A percentile compares a stretch with the other conserved stretches of the same genome.
Conservation (phyloP, 768 basidiomycete genomes). For the Lactarius deliciosus region DNA sequence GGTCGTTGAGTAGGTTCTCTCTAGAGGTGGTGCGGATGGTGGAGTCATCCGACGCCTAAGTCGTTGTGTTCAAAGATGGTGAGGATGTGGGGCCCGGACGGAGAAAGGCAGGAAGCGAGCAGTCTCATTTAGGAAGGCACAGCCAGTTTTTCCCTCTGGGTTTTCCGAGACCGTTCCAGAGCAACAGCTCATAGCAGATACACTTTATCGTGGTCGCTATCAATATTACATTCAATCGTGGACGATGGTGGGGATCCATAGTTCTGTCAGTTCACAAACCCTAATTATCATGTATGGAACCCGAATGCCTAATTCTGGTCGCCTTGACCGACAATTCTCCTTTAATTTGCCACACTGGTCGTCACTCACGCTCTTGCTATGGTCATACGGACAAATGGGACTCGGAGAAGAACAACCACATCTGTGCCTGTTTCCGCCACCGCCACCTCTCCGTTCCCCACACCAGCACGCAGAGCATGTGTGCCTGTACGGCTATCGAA, state of each 20-base stretch:
- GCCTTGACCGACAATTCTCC: no score
- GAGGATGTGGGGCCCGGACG: neutral
- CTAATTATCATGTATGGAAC: neutral
- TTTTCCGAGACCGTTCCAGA: no score
- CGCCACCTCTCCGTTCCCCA: slow-evolving; percentile 15
- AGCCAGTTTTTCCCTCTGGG: neutral
- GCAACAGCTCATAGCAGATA: neutral
- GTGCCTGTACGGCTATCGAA: neutral
- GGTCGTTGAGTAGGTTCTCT: slow-evolving; percentile 1
- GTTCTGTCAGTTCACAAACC: no score
- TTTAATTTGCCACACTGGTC: neutral
- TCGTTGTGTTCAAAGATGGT: neutral
- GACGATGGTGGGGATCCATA: no score
- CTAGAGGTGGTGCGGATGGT: neutral
- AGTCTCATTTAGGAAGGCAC: slow-evolving; percentile 7
- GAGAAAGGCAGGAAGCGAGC: neutral
- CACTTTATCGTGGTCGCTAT: neutral
- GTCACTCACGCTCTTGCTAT: no score
- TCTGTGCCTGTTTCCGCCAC: slow-evolving; percentile 15
- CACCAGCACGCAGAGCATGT: slow-evolving; percentile 14
- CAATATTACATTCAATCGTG: neutral
- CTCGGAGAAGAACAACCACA: neutral
- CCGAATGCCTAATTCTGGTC: neutral
- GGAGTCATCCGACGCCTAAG: neutral
- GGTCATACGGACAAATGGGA: no score